These are phyloP conservation scores for Pyricularia sp. DNA, from an alignment of 2,329 filamentous ascomycete species.

Conservation along the genomic window DNA sequence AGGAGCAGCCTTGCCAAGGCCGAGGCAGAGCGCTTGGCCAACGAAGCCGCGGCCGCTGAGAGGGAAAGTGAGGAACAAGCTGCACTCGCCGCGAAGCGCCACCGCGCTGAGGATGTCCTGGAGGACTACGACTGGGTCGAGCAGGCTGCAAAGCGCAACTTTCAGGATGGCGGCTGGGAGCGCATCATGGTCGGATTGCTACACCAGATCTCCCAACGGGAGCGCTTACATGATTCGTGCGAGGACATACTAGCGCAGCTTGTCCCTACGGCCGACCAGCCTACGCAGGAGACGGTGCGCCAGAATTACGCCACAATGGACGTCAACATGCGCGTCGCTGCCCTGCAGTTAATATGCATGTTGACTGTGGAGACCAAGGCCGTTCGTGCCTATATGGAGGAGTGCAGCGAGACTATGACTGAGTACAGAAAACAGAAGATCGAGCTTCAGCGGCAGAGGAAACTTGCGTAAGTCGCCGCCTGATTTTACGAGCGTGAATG, in stretches of 20 bases:
- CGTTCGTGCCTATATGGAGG: slow-evolving; percentile 80
- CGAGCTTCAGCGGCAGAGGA: slow-evolving; percentile 73
- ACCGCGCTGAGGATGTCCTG: slow-evolving; percentile 70
- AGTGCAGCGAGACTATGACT: slow-evolving; percentile 91
- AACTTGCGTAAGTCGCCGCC: slow-evolving; percentile 46
- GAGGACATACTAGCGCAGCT: slow-evolving; percentile 73
- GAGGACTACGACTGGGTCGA: slow-evolving; percentile 75
- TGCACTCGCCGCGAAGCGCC: slow-evolving; percentile 37
- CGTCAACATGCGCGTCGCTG: slow-evolving; percentile 71
- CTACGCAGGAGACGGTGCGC: slow-evolving; percentile 64
- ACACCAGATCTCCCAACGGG: slow-evolving; percentile 72
- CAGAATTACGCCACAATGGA: slow-evolving; percentile 67
- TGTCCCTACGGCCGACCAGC: slow-evolving; percentile 68
- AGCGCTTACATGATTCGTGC: slow-evolving; percentile 59
- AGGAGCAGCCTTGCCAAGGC: slow-evolving; percentile 77
- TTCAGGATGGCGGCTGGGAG: slow-evolving; percentile 85
- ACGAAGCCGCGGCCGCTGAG: slow-evolving; percentile 46
- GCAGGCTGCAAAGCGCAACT: slow-evolving; percentile 72
- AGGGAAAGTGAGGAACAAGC: slow-evolving; percentile 37
- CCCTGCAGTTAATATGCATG: slow-evolving; percentile 78
- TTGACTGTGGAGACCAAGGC: slow-evolving; percentile 79
- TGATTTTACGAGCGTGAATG: background rate
- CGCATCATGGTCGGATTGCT: slow-evolving; percentile 79
- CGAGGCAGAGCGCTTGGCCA: slow-evolving; percentile 60
- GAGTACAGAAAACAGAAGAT: slow-evolving; percentile 93